phyloP scores from a whole-genome alignment of 2,329 filamentous ascomycete species.

The Lachnellula arida region DNA sequence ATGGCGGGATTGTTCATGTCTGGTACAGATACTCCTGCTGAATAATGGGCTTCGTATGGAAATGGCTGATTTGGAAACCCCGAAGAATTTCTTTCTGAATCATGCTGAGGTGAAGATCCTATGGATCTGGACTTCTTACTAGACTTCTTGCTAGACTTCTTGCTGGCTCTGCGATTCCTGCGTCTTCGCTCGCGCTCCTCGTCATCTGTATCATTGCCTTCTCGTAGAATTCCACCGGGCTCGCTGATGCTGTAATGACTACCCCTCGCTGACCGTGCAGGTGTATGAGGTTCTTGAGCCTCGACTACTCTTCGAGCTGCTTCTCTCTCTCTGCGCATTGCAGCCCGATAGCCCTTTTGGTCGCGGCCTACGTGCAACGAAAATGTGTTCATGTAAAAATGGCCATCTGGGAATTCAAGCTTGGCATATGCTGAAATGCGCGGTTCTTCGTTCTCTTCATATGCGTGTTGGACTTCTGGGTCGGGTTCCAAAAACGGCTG shows the following conservation, averaged over 20 bases:
- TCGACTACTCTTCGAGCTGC: slow-evolving; percentile 43
- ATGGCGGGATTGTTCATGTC: slow-evolving; percentile 53
- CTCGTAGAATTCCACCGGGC: slow-evolving; percentile 63
- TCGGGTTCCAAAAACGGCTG: not conserved
- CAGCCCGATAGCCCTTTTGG: slow-evolving; percentile 53
- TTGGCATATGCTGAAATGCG: slow-evolving; percentile 46
- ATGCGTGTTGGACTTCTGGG: not conserved
- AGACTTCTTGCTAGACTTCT: slow-evolving; percentile 36
- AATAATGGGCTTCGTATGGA: slow-evolving; percentile 47
- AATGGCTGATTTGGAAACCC: slow-evolving; percentile 26
- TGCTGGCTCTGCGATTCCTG: slow-evolving; percentile 35
- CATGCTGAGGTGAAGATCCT: slow-evolving; percentile 37
- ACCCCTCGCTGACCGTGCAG: slow-evolving; percentile 44
- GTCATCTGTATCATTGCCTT: slow-evolving; percentile 56
- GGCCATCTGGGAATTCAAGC: slow-evolving; percentile 68
- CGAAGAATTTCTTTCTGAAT: slow-evolving; percentile 29
- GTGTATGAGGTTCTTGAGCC: slow-evolving; percentile 41
- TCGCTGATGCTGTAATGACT: slow-evolving; percentile 53
- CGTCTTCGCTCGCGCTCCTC: slow-evolving; percentile 44
- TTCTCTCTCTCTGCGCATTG: slow-evolving; percentile 41
- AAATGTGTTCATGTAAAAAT: slow-evolving; percentile 75
- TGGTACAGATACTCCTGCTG: slow-evolving; percentile 42
- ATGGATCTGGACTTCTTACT: slow-evolving; percentile 42
- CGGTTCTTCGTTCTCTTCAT: not conserved
- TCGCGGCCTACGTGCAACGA: slow-evolving; percentile 70